Evolutionary conservation across 192 early-diverging fungal species (phyloP).

Genomic region (Podila verticillata): DNA sequence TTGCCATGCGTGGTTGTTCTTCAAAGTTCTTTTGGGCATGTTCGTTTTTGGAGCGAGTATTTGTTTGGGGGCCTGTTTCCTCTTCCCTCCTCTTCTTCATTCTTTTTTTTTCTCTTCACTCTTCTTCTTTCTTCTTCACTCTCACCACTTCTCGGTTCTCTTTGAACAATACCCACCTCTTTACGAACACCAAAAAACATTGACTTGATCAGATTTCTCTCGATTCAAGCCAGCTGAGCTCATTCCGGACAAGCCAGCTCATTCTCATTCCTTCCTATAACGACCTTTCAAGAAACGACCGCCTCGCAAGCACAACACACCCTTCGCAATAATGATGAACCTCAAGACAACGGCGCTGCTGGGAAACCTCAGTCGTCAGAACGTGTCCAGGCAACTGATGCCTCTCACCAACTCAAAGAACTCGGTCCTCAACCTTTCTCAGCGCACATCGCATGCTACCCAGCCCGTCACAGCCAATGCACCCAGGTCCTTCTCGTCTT

Average conservation of each 20-base stretch:
- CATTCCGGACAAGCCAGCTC: background rate
- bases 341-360: conserved; percentile 40
- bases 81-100: background rate
- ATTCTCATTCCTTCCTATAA: background rate
- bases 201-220: background rate
- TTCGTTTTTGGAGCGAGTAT: background rate
- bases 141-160: conserved; percentile 10
- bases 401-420: conserved; percentile 46
- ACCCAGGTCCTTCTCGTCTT: conserved; percentile 40
- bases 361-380: conserved; percentile 48
- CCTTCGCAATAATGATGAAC: conserved; percentile 28
- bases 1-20: background rate
- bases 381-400: conserved; percentile 43
- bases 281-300: background rate
- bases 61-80: too few species aligned
- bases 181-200: too few species aligned
- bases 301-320: background rate
- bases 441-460: conserved; percentile 18
- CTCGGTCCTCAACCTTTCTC: conserved; percentile 45
- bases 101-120: conserved; percentile 4
- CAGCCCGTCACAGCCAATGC: conserved; percentile 27
- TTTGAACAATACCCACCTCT: conserved; percentile 3
- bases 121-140: background rate
- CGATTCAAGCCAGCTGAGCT: background rate
- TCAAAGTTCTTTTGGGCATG: background rate